Base-by-base conservation (phyloP, 2,329 filamentous ascomycete genomes). In the Ceratocystis ficicola region DNA sequence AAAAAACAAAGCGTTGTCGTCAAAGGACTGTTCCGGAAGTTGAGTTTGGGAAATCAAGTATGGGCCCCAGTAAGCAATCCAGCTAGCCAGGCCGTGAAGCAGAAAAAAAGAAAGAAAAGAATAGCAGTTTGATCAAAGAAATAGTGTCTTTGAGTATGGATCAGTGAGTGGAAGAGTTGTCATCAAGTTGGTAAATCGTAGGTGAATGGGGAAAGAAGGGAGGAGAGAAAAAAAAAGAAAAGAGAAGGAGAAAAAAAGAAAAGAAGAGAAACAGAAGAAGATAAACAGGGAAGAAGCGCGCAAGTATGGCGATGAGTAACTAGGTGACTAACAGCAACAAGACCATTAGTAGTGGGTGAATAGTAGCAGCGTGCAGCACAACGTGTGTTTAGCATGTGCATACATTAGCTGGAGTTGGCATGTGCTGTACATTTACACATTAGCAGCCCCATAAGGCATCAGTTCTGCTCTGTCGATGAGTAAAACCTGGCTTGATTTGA, bases 101-200 rank as follows among this genome's bases (percentile, higher is more conserved):
- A 32, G 7, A 36, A 20, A 36, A 57, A 50, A 52, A 22, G 17
- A 22, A 30, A 62, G 30, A 48, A 50, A 28, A 44, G 30, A 22
- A 52, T n/a, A 48, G 3, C 12, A 63, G 10, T 22, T 12, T 28
- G 62, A 55, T 50, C 22, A 22, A 52, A 25, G 12, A n/a, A 41
- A 41, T 10, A 30, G 12, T 50, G n/a, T 41, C 15, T 36, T 41
- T 22, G 59, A 10, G 25, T 17, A n/a, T 62, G 46, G 36, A 30
- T 22, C 32, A 22, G 50, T 62, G 36, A 25, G 25, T 17, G 10
- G 15, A 62, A 46, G 22, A 46, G 41, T 46, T 41, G 36, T 41
- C 36, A 62, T 50, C 50, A 64, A 41, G 36, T 64, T 46, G 44
- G 28, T 64, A 12, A n/a, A 22, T 64, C 48, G 22, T 36, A 20